Conservation (phyloP, 306 rosid species). For the Ziziphus jujuba region DNA sequence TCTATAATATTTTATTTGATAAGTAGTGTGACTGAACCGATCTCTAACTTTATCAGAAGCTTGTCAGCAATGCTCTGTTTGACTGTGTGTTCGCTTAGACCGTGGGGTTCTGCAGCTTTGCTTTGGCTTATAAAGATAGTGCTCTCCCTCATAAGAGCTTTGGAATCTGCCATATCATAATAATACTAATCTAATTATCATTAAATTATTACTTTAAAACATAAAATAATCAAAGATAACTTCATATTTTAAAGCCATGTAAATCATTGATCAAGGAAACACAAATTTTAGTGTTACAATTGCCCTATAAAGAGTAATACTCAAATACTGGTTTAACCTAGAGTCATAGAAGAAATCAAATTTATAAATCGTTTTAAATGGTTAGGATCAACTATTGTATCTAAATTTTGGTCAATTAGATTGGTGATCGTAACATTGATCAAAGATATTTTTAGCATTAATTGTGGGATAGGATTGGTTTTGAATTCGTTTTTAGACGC, state of each 20-base stretch:
- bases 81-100: constrained; percentile 39
- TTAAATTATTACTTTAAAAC: not conserved
- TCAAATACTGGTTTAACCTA: too few species aligned
- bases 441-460: not conserved
- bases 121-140: not conserved
- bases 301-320: too few species aligned
- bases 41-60: constrained; percentile 22
- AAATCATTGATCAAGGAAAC: too few species aligned
- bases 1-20: not conserved
- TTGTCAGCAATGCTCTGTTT: constrained; percentile 33
- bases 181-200: not conserved
- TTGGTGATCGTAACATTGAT: too few species aligned
- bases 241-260: too few species aligned
- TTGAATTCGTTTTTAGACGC: too few species aligned
- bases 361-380: too few species aligned
- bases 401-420: too few species aligned
- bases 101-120: constrained; percentile 33
- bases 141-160: not conserved
- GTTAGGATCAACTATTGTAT: too few species aligned
- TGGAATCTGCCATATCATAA: not conserved
- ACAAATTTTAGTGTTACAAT: too few species aligned
- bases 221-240: too few species aligned
- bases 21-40: constrained; percentile 16
- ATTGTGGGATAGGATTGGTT: not conserved
- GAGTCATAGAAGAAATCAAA: too few species aligned